A percentile compares a stretch with the other conserved stretches of the same genome.
phyloP scores from a whole-genome alignment of 2,329 filamentous ascomycete species.

The Raffaelea albimanens region DNA sequence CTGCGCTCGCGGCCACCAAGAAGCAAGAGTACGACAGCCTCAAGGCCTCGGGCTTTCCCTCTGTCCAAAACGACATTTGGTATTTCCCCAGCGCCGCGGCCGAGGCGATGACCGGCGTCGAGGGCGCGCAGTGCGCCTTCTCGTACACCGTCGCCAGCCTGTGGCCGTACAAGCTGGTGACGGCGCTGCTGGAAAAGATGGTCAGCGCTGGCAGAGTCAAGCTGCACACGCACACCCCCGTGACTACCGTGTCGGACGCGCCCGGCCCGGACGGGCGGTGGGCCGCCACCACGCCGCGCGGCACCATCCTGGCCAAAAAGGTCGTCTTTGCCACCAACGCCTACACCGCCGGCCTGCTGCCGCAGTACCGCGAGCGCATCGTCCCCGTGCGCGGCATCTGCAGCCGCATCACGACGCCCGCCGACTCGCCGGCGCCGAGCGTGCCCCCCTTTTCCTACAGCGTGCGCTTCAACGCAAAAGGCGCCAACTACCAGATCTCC shows the following conservation, averaged over 20 bases:
- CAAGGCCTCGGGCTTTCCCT: slow-evolving; percentile 4
- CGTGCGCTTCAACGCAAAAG: slow-evolving; percentile 11
- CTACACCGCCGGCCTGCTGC: slow-evolving; percentile 17
- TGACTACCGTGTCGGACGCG: neutral
- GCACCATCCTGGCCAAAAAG: slow-evolving; percentile 11
- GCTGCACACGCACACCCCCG: slow-evolving; percentile 11
- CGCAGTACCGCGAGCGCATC: slow-evolving; percentile 12
- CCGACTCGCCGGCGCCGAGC: neutral
- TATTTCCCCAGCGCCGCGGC: neutral
- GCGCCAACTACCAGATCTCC: slow-evolving; percentile 30
- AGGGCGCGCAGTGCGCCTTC: neutral
- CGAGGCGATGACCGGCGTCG: slow-evolving; percentile 1
- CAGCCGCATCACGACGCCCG: slow-evolving; percentile 6
- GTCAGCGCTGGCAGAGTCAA: slow-evolving; percentile 4
- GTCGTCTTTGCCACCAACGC: slow-evolving; percentile 21
- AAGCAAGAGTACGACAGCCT: slow-evolving; percentile 28
- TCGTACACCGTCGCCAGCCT: slow-evolving; percentile 5
- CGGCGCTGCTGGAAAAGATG: neutral
- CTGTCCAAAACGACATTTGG: slow-evolving; percentile 4
- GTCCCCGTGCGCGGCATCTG: slow-evolving; percentile 10
- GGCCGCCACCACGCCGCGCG: slow-evolving; percentile 14
- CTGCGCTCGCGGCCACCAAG: slow-evolving; percentile 44
- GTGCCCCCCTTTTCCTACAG: slow-evolving; percentile 14
- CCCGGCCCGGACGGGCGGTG: slow-evolving; percentile 5
- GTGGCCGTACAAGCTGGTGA: slow-evolving; percentile 7